These are phyloP conservation scores for Fusarium sororula DNA, from an alignment of 2,329 filamentous ascomycete species.

Conservation along the genomic window DNA sequence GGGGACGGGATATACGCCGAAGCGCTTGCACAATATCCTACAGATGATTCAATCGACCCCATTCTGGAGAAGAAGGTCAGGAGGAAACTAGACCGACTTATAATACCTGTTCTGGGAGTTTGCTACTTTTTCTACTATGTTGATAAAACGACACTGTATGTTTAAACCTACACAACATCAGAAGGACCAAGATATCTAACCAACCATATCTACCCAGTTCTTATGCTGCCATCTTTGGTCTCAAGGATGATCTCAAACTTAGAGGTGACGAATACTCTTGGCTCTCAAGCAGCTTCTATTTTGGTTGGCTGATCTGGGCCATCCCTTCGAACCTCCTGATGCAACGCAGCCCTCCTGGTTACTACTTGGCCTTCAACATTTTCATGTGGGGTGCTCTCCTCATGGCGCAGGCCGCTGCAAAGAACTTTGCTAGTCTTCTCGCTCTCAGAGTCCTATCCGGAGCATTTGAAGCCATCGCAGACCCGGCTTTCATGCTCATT, in stretches of 20 bases:
- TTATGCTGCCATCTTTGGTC: conserved; percentile 72
- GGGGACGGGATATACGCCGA: conserved; percentile 46
- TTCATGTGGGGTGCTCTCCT: conserved; percentile 63
- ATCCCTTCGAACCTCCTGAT: conserved; percentile 46
- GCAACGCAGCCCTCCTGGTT: conserved; percentile 48
- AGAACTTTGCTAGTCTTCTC: conserved; percentile 65
- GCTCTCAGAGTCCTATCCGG: conserved; percentile 68
- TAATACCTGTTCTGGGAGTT: conserved; percentile 50
- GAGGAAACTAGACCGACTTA: conserved; percentile 51
- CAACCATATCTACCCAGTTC: conserved; percentile 44
- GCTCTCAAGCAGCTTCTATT: conserved; percentile 50
- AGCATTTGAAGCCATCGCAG: conserved; percentile 67
- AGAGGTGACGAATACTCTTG: conserved; percentile 65
- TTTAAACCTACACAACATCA: background rate
- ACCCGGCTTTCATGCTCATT: conserved; percentile 67
- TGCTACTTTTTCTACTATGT: conserved; percentile 55
- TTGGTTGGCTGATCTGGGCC: conserved; percentile 51
- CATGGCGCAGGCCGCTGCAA: conserved; percentile 61
- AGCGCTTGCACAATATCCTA: conserved; percentile 49
- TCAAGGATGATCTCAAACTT: conserved; percentile 65
- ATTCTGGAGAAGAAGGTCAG: conserved; percentile 46
- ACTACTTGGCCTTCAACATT: conserved; percentile 56
- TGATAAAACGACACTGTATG: conserved; percentile 59
- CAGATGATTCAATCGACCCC: conserved; percentile 49
- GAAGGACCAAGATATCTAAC: background rate